Evolutionary conservation across 352 stramenopile species (phyloP).

Genomic region (Pythium aquatile): DNA sequence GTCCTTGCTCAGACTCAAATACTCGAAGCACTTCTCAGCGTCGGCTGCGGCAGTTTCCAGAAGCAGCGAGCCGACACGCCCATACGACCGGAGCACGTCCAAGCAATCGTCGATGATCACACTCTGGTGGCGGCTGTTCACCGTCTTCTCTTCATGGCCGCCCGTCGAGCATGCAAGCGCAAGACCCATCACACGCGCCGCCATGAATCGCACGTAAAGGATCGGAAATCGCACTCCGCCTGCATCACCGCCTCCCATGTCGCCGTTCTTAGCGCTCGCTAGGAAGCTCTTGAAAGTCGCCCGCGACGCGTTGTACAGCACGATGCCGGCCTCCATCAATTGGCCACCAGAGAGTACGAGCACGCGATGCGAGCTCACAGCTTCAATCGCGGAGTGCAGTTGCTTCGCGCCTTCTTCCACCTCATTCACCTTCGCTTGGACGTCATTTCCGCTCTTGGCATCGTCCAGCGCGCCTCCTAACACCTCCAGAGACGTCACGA

Average conservation of each 20-base stretch:
- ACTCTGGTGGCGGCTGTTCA: conserved; percentile 17
- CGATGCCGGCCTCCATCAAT: conserved; percentile 60
- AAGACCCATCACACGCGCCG: conserved; percentile 63
- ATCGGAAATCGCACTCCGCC: conserved; percentile 24
- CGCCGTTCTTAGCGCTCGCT: conserved; percentile 16
- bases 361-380: conserved; percentile 27
- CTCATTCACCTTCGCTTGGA: not conserved
- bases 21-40: conserved; percentile 45
- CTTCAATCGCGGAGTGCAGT: conserved; percentile 34
- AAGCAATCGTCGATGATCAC: conserved; percentile 54
- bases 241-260: not conserved
- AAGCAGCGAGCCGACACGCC: conserved; percentile 59
- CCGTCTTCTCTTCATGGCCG: not conserved
- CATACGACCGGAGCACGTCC: conserved; percentile 72
- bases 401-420: conserved; percentile 15
- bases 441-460: not conserved
- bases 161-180: conserved; percentile 38
- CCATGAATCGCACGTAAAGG: conserved; percentile 45
- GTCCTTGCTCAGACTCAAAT: conserved; percentile 55
- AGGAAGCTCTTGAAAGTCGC: conserved; percentile 39
- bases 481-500: conserved; percentile 9
- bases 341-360: conserved; percentile 29
- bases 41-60: conserved; percentile 55
- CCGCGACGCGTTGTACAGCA: conserved; percentile 69
- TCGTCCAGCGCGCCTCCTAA: not conserved